phyloP scores from a whole-genome alignment of 306 rosid genomes.

The Begonia fuchsioides region DNA sequence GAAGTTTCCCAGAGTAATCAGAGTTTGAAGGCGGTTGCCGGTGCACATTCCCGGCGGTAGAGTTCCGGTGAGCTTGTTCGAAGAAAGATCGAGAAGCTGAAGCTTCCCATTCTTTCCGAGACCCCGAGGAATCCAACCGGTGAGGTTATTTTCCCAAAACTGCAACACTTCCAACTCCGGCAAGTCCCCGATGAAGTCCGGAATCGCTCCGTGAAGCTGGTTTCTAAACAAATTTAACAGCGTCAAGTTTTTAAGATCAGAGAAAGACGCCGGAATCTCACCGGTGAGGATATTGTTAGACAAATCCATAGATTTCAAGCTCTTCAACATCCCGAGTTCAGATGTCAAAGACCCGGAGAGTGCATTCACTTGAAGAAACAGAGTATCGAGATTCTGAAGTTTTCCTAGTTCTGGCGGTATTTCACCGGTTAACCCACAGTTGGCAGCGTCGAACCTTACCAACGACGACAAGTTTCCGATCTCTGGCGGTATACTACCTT shows the following conservation, averaged over 20 bases:
- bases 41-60: slow-evolving; percentile 64
- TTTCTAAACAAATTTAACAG: slow-evolving; percentile 71
- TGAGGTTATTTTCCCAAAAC: slow-evolving; percentile 92
- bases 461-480: slow-evolving; percentile 58
- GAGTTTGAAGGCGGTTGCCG: slow-evolving; percentile 59
- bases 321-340: slow-evolving; percentile 56
- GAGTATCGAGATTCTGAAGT: slow-evolving; percentile 67
- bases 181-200: slow-evolving; percentile 61
- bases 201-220: slow-evolving; percentile 84
- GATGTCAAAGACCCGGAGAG: slow-evolving; percentile 54
- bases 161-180: slow-evolving; percentile 73
- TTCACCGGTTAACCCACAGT: slow-evolving; percentile 67
- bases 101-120: slow-evolving; percentile 75
- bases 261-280: slow-evolving; percentile 63
- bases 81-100: slow-evolving; percentile 51
- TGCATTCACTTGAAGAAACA: slow-evolving; percentile 85
- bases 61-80: slow-evolving; percentile 74
- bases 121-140: slow-evolving; percentile 67
- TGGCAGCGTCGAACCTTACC: slow-evolving; percentile 71
- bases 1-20: slow-evolving; percentile 65
- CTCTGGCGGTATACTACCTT: slow-evolving; percentile 59
- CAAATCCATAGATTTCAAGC: slow-evolving; percentile 79
- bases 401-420: slow-evolving; percentile 57
- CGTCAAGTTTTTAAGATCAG: slow-evolving; percentile 52
- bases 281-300: slow-evolving; percentile 64